Evolutionary conservation across 805 yeast genomes (phyloP).

Genomic region (Ogataea angusta): DNA sequence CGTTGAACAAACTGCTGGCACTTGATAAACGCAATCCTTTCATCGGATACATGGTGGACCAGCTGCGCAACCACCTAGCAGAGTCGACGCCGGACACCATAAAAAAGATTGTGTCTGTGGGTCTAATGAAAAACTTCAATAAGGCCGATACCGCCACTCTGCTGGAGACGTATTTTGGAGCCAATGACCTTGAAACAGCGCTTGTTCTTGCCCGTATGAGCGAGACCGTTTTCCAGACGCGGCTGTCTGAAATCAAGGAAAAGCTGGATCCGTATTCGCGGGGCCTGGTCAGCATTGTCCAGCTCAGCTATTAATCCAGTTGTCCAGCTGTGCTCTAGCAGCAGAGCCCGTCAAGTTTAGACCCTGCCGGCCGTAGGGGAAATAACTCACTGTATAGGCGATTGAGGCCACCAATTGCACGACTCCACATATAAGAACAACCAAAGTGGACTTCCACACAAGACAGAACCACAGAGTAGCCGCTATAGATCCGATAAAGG

Average conservation of each 20-base stretch:
- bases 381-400: slow-evolving; percentile 82
- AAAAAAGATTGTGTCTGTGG: slow-evolving; percentile 25
- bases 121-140: slow-evolving; percentile 22
- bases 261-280: slow-evolving; percentile 6
- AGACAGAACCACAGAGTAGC: slow-evolving; percentile 72
- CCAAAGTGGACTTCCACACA: slow-evolving; percentile 57
- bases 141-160: slow-evolving; percentile 13
- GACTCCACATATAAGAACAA: slow-evolving; percentile 67
- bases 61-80: slow-evolving; percentile 11
- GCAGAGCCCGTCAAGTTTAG: slow-evolving; percentile 53
- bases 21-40: slow-evolving; percentile 17
- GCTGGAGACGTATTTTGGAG: slow-evolving; percentile 17
- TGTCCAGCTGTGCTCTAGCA: slow-evolving; percentile 34
- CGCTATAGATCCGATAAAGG: slow-evolving; percentile 71
- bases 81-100: slow-evolving; percentile 20
- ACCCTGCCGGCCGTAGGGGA: slow-evolving; percentile 86
- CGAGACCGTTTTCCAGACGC: slow-evolving; percentile 9
- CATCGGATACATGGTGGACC: slow-evolving; percentile 21
- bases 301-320: slow-evolving; percentile 26
- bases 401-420: slow-evolving; percentile 77
- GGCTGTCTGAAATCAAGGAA: slow-evolving; percentile 8
- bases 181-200: slow-evolving; percentile 17
- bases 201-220: slow-evolving; percentile 14
- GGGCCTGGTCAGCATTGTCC: slow-evolving; percentile 5
- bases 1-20: slow-evolving; percentile 34